These are phyloP conservation scores for Suillus luteus DNA, from an alignment of 768 basidiomycete species.

Conservation along the genomic window DNA sequence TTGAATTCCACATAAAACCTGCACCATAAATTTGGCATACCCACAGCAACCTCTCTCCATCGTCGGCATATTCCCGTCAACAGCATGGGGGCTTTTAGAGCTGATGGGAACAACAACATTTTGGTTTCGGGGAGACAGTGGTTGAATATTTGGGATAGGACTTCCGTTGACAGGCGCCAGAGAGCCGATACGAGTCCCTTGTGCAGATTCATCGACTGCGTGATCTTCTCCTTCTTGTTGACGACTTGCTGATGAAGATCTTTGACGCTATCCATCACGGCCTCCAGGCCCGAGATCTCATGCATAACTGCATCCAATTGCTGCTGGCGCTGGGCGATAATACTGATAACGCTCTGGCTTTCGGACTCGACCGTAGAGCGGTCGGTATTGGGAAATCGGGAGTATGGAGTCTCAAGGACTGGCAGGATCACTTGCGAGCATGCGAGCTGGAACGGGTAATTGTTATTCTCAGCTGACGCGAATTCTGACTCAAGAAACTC, in stretches of 20 bases:
- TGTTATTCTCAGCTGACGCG: background rate
- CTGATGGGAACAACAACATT: background rate
- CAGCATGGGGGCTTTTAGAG: constrained; percentile 36
- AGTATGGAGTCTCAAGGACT: constrained; percentile 23
- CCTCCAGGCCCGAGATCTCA: constrained; percentile 19
- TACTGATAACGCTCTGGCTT: constrained; percentile 16
- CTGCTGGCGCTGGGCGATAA: constrained; percentile 19
- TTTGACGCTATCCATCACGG: constrained; percentile 18
- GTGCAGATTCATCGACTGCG: constrained; percentile 24
- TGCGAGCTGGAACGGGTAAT: background rate
- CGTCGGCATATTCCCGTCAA: constrained; percentile 43
- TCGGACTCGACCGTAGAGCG: constrained; percentile 16
- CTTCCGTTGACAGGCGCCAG: constrained; percentile 44
- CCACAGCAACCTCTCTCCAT: constrained; percentile 43
- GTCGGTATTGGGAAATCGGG: constrained; percentile 18
- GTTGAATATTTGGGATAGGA: constrained; percentile 49
- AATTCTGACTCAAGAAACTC: background rate
- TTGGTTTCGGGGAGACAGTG: constrained; percentile 31
- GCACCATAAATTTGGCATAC: constrained; percentile 50
- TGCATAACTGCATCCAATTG: constrained; percentile 18
- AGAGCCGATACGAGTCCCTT: constrained; percentile 34
- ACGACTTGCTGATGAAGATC: constrained; percentile 18
- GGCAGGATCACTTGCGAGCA: constrained; percentile 1
- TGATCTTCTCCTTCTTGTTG: constrained; percentile 22
- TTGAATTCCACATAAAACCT: constrained; percentile 33